Evolutionary conservation across 257 asterid species (phyloP).

Genomic region (Przewalskia tangutica): DNA sequence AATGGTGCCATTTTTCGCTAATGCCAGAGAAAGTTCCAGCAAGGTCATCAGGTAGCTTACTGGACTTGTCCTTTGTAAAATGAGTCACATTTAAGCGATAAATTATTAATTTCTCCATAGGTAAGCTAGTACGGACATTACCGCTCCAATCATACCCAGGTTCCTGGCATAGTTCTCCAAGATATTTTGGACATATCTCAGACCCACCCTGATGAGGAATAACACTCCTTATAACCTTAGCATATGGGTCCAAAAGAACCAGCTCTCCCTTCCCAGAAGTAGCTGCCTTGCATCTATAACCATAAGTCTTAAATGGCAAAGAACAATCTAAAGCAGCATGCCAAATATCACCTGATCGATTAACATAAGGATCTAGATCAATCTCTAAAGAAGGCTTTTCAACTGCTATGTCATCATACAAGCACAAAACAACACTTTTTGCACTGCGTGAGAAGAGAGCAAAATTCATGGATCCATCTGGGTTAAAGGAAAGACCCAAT

Average conservation of each 20-base stretch:
- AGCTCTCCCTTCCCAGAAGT: constrained; percentile 22
- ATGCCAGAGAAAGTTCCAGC: constrained; percentile 65
- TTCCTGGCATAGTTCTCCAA: constrained; percentile 45
- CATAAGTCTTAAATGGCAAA: constrained; percentile 52
- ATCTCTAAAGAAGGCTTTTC: constrained; percentile 74
- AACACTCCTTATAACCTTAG: constrained; percentile 44
- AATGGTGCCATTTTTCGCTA: constrained; percentile 56
- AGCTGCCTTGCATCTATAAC: constrained; percentile 57
- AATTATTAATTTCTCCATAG: constrained; percentile 57
- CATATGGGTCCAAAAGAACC: constrained; percentile 75
- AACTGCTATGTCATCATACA: constrained; percentile 38
- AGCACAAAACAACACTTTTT: constrained; percentile 62
- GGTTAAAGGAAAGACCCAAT: constrained; percentile 49
- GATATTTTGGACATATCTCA: constrained; percentile 25
- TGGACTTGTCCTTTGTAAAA: constrained; percentile 61
- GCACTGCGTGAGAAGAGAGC: constrained; percentile 59
- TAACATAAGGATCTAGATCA: constrained; percentile 83
- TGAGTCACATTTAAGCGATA: constrained; percentile 55
- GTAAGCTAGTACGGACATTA: constrained; percentile 48
- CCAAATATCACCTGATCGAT: constrained; percentile 81
- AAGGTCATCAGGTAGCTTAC: constrained; percentile 44
- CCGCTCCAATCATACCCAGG: constrained; percentile 72
- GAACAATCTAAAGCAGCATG: constrained; percentile 53
- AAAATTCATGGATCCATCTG: constrained; percentile 56
- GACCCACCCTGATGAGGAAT: constrained; percentile 20